Base-by-base conservation (phyloP, 169 alveolate species). In the Babesia bovis region DNA sequence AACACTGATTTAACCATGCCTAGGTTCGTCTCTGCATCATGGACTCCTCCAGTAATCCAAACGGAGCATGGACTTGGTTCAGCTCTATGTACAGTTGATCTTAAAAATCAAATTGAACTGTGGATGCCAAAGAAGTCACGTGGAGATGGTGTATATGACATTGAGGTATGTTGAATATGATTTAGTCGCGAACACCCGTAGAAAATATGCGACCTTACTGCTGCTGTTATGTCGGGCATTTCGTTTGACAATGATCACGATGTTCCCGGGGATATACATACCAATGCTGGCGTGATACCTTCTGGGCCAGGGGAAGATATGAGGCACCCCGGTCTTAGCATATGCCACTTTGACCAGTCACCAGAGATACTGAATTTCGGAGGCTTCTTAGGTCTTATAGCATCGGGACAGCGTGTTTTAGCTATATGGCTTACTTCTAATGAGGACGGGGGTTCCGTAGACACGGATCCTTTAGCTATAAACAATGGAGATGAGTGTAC, bases 131-230 rank as follows among this genome's bases (percentile, higher is more conserved):
- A 28, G n/a, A 26, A 35, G 7, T 3, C 25, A 0, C 58, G 57
- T 4, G 60, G 70, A 2, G 47, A 57, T 7, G 82, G 23, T 12
- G 12, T 78, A 35, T 68, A 68, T 32, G 60, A 67, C 10, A 52
- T 68, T 26, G 87, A 78, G 82, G 87, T 78, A 35, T 53, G 68
- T 30, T 15, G 30, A 15, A 2, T 33, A 3, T 3, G n/a, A 19
- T 25, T 4, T 6, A 36, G 28, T 25, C 32, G 28, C 38, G 41
- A 38, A 28, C 35, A 58, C 53, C 50, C 28, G 28, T 55, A 78
- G 87, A 78, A 78, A 59, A 47, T 78, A 2, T 53, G 72, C 55
- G 83, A 78, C 51, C 53, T 78, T 6, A 33, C 79, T 19, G 55
- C 40, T 1, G 26, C 53, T 15, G 44, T 68, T 3, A 28, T 51